These are phyloP conservation scores for Aspergillus coremiiformis DNA, from an alignment of 495 filamentous ascomycete genomes.

Conservation along the genomic window DNA sequence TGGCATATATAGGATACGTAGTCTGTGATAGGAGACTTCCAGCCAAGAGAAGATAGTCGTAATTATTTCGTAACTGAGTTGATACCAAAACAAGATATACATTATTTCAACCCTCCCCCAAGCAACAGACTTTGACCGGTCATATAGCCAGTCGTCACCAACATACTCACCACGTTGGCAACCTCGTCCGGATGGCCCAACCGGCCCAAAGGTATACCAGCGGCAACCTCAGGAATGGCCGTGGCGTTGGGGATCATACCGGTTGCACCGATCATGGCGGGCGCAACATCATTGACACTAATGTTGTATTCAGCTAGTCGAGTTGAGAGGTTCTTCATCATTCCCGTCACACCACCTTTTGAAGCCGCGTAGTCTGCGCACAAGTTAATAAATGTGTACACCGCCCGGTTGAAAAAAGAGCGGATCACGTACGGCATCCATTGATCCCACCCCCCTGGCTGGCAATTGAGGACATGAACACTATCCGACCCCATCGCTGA, in stretches of 20 bases:
- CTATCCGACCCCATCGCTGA: constrained; percentile 57
- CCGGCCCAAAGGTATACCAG: constrained; percentile 53
- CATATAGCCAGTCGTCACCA: constrained; percentile 61
- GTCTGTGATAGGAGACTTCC: not conserved
- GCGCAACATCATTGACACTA: constrained; percentile 69
- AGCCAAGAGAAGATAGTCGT: not conserved
- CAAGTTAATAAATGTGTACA: not conserved
- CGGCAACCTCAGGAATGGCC: constrained; percentile 45
- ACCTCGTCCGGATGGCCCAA: constrained; percentile 61
- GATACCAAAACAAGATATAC: not conserved
- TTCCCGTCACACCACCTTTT: constrained; percentile 54
- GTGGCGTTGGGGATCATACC: constrained; percentile 56
- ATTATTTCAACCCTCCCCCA: constrained; percentile 48
- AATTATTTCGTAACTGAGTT: not conserved
- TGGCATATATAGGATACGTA: not conserved
- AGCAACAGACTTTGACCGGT: constrained; percentile 55
- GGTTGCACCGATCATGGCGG: constrained; percentile 66
- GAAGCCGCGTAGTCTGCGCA: constrained; percentile 57
- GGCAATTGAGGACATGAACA: constrained; percentile 63
- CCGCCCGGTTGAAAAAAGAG: not conserved
- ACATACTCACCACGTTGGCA: constrained; percentile 60
- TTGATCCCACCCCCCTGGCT: constrained; percentile 60
- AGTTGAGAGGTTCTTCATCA: constrained; percentile 61
- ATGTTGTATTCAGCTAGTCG: constrained; percentile 56
- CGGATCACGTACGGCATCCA: constrained; percentile 46